phyloP scores from a whole-genome alignment of 257 asterid genomes.

The Salvia rosmarinus region DNA sequence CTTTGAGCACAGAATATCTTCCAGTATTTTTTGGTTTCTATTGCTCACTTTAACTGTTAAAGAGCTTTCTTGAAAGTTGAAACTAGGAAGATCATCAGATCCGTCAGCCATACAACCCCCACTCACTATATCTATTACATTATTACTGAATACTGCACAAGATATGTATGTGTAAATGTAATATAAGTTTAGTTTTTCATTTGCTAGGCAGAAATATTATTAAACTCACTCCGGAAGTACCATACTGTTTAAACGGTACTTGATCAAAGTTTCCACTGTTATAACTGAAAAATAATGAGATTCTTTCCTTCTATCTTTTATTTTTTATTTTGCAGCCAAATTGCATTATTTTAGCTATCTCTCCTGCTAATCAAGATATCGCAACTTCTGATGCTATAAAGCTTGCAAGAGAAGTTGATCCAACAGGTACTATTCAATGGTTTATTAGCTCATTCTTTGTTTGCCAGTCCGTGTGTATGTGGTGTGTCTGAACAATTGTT shows the following conservation, averaged over 20 bases:
- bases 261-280: background rate
- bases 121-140: too few species aligned
- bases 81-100: background rate
- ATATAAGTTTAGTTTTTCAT: too few species aligned
- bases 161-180: too few species aligned
- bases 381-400: slow-evolving; percentile 99
- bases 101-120: too few species aligned
- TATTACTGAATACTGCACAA: too few species aligned
- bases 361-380: slow-evolving; percentile 99
- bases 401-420: slow-evolving; percentile 97
- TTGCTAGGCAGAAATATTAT: background rate
- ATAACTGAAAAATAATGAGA: background rate
- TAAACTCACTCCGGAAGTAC: background rate
- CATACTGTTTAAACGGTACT: background rate
- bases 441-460: slow-evolving; percentile 28
- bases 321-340: slow-evolving; percentile 61
- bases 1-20: background rate
- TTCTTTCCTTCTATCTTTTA: background rate
- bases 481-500: slow-evolving; percentile 18
- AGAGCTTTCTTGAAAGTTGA: slow-evolving; percentile 14
- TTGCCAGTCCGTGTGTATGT: background rate
- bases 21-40: slow-evolving; percentile 16
- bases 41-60: slow-evolving; percentile 11
- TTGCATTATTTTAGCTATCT: slow-evolving; percentile 94
- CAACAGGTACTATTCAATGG: slow-evolving; percentile 59